Base-by-base conservation (phyloP, 495 filamentous ascomycete genomes). In the Penicillium arizonense region DNA sequence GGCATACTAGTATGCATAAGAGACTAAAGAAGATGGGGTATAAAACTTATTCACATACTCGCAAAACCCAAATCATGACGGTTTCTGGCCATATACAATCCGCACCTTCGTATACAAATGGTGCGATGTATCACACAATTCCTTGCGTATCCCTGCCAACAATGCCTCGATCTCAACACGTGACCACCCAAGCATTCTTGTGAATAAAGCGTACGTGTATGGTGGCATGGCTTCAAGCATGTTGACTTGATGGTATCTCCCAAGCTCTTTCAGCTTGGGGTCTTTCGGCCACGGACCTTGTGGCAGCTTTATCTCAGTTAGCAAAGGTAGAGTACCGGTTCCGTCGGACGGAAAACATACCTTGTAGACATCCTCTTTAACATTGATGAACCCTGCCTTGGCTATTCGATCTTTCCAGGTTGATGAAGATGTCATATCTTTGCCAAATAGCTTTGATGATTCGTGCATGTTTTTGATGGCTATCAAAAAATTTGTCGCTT, bases 371-470 rank as follows among this genome's bases (percentile, higher is more conserved):
- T 73, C 68, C 53, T 82, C 75, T 10, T 53, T 55, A 20, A 85
- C 74, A 46, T 83, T 78, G 13, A 72, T 59, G 59, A 85, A 87
- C 0, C 83, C 82, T 20, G 74, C 78, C 5, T 76, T 77, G 24
- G 75, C 69, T 45, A 82, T 68, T 54, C 71, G 72, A 12, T 60
- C 59, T 45, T 76, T 81, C 76, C 64, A 80, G 48, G 47, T 69
- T 48, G 38, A 57, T 42, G 55, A 58, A 1, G 62, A 68, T 16
- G 46, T 35, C 57, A 74, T 65, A n/a, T 67, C 58, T 53, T 77
- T 77, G 8, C 74, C 74, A 52, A 71, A 73, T 4, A 59, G 43
- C 42, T 56, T 57, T 32, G 59, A 70, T 34, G 62, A 48, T 7
- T 36, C 47, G 39, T 71, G 64, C 41, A 74, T 58, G 38, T 62